Conservation (phyloP, 1,284 basidiomycete species). For the Cutaneotrichosporon sp. region DNA sequence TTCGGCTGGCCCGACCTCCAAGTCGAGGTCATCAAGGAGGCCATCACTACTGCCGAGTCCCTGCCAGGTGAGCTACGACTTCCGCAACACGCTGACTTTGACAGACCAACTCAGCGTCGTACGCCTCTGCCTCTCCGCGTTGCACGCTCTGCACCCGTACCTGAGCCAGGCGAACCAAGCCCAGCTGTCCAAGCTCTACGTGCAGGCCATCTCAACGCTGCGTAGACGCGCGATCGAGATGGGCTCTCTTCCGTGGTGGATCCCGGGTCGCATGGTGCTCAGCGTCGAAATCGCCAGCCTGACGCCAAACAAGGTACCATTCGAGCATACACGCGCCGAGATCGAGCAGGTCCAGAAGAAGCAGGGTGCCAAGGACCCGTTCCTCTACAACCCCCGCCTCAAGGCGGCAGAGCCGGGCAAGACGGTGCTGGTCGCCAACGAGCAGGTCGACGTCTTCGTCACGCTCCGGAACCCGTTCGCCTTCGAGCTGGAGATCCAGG, state of each 20-base stretch:
- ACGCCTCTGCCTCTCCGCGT: conserved; percentile 61
- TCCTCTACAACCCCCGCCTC: conserved; percentile 80
- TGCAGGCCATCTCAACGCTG: conserved; percentile 68
- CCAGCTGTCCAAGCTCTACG: conserved; percentile 71
- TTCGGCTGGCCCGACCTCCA: conserved; percentile 95
- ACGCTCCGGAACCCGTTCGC: conserved; percentile 88
- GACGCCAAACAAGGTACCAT: conserved; percentile 68
- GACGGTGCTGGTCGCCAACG: conserved; percentile 76
- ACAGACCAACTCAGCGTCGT: conserved; percentile 36
- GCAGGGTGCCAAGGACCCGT: conserved; percentile 63
- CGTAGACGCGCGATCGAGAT: conserved; percentile 68
- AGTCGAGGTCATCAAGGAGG: conserved; percentile 85
- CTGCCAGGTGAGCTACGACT: conserved; percentile 67
- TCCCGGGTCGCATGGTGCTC: conserved; percentile 68
- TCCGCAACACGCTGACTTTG: background rate
- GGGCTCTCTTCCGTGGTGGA: conserved; percentile 76
- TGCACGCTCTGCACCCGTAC: conserved; percentile 67
- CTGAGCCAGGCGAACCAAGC: conserved; percentile 72
- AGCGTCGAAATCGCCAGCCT: conserved; percentile 77
- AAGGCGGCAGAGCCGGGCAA: conserved; percentile 60
- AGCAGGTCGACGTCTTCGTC: conserved; percentile 75
- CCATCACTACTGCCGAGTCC: conserved; percentile 83
- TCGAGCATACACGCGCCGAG: conserved; percentile 62
- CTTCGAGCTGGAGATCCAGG: conserved; percentile 84
- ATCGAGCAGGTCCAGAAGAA: conserved; percentile 15